phyloP scores from a whole-genome alignment of 352 stramenopile genomes.

The Phytopythium mirpurense region DNA sequence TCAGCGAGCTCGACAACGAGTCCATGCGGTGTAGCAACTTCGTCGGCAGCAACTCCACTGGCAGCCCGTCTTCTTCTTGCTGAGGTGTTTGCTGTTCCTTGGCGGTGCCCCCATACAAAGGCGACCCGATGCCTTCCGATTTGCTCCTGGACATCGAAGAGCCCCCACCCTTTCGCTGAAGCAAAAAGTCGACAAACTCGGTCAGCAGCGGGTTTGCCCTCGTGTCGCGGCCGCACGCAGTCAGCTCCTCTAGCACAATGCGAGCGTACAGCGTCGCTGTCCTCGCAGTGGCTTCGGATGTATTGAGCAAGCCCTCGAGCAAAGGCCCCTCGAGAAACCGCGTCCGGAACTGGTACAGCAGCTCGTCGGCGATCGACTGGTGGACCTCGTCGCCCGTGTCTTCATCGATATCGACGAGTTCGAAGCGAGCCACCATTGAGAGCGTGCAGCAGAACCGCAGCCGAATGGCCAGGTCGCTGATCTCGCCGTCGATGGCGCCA shows the following conservation, averaged over 20 bases:
- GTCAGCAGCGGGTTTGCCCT: constrained; percentile 71
- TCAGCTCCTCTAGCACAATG: constrained; percentile 78
- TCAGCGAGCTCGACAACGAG: constrained; percentile 72
- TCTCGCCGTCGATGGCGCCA: constrained; percentile 37
- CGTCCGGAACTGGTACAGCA: constrained; percentile 62
- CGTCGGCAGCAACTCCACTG: constrained; percentile 42
- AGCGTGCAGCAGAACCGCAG: constrained; percentile 85
- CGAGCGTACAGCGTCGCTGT: constrained; percentile 70
- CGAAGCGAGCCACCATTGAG: constrained; percentile 72
- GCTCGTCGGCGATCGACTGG: constrained; percentile 68
- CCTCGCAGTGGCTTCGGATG: constrained; percentile 57
- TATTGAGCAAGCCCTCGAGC: constrained; percentile 59
- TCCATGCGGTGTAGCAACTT: constrained; percentile 78
- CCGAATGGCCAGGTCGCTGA: constrained; percentile 51
- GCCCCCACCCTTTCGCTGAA: constrained; percentile 25
- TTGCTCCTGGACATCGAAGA: neutral
- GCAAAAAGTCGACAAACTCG: constrained; percentile 75
- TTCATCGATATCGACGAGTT: constrained; percentile 49
- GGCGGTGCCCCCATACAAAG: neutral
- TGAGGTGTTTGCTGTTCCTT: constrained; percentile 5
- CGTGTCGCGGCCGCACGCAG: constrained; percentile 58
- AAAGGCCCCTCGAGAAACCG: constrained; percentile 70
- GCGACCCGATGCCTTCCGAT: neutral
- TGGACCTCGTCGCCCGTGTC: constrained; percentile 28
- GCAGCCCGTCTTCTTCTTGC: constrained; percentile 5